Conservation (phyloP, 2,329 filamentous ascomycete genomes). For the Alternaria sp. region DNA sequence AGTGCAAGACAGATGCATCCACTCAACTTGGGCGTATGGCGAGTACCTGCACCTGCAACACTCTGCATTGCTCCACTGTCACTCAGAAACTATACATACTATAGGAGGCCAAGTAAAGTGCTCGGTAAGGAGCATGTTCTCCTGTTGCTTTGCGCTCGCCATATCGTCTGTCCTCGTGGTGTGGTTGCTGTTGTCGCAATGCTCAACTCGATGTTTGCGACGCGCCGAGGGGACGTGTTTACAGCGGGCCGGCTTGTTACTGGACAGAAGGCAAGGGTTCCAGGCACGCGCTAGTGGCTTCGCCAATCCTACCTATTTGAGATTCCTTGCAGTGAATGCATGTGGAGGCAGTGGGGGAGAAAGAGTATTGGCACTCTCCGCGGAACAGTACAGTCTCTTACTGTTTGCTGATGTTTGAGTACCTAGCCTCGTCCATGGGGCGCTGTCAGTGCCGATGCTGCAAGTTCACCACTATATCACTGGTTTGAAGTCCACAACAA, state of each 20-base stretch:
- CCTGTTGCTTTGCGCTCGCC: slow-evolving; percentile 56
- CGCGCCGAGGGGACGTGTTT: slow-evolving; percentile 34
- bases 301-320: slow-evolving; percentile 4
- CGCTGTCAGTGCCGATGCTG: background rate
- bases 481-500: background rate
- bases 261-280: slow-evolving; percentile 17
- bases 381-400: background rate
- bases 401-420: background rate
- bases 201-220: slow-evolving; percentile 28
- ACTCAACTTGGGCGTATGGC: slow-evolving; percentile 9
- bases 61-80: background rate
- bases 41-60: slow-evolving; percentile 1
- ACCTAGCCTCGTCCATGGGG: background rate
- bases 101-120: slow-evolving; percentile 95
- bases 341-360: background rate
- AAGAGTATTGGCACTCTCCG: background rate
- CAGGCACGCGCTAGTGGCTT: slow-evolving; percentile 13
- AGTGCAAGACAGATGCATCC: background rate
- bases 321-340: background rate
- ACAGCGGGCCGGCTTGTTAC: slow-evolving; percentile 23
- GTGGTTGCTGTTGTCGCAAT: slow-evolving; percentile 19
- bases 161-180: slow-evolving; percentile 37
- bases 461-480: background rate
- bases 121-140: slow-evolving; percentile 80
- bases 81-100: slow-evolving; percentile 60